Conservation (phyloP, 108 stramenopile genomes). For the Cyclotella baltica region DNA sequence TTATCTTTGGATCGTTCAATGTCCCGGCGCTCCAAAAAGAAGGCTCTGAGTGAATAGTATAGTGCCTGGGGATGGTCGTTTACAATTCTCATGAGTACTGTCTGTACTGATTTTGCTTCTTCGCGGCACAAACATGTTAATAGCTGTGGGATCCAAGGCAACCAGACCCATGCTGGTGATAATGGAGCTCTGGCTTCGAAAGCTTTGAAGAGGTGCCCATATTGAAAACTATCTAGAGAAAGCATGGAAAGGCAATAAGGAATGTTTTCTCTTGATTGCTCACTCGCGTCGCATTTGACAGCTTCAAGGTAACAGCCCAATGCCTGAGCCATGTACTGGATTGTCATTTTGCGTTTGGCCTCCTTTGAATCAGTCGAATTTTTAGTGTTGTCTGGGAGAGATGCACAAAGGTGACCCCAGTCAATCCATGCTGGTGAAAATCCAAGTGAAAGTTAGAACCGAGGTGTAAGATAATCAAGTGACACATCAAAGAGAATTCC, state of each 20-base stretch:
- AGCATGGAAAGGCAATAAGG: constrained; percentile 92
- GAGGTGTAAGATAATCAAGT: not conserved
- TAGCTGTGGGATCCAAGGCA: constrained; percentile 94
- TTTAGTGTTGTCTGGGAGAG: constrained; percentile 44
- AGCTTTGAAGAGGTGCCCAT: constrained; percentile 79
- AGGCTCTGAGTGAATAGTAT: constrained; percentile 84
- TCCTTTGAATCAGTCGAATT: constrained; percentile 46
- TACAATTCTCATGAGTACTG: constrained; percentile 65
- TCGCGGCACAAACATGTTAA: constrained; percentile 80
- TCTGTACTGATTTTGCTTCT: constrained; percentile 73
- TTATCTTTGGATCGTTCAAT: constrained; percentile 74
- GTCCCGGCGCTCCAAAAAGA: constrained; percentile 88
- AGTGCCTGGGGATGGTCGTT: constrained; percentile 87
- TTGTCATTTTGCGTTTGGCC: not conserved
- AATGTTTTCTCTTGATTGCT: constrained; percentile 84
- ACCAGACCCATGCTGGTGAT: constrained; percentile 94
- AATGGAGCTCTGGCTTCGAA: constrained; percentile 71
- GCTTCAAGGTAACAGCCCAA: constrained; percentile 95
- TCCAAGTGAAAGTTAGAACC: not conserved
- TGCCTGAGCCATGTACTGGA: constrained; percentile 77
- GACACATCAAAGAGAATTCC: too few relatives aligned
- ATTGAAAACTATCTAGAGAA: constrained; percentile 77
- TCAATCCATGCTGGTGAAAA: constrained; percentile 74
- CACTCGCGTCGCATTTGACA: constrained; percentile 73
- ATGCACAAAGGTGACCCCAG: constrained; percentile 93